Conservation (phyloP, 176 grass and related monocot genomes). For the Cymbopogon citratus region DNA sequence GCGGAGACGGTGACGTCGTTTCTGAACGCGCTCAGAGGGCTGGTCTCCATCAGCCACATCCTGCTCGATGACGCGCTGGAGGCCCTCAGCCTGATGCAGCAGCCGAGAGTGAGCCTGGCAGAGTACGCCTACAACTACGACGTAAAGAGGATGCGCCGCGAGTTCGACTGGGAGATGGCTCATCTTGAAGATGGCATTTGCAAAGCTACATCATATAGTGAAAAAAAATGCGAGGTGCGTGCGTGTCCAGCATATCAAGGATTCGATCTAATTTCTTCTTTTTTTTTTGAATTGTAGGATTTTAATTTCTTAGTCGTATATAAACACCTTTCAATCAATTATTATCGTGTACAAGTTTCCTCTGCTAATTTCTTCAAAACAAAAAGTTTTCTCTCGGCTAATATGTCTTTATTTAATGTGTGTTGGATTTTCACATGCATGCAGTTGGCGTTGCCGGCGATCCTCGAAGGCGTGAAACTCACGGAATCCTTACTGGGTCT, state of each 20-base stretch:
- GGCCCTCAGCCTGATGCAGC: not conserved
- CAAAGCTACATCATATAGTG: not conserved
- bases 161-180: not conserved
- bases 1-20: not conserved
- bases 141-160: not conserved
- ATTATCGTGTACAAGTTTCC: too few relatives aligned
- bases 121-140: conserved; percentile 18
- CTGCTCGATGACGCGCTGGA: conserved; percentile 5
- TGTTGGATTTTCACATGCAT: not conserved
- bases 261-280: too few relatives aligned
- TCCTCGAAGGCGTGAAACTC: not conserved
- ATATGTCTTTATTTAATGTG: not conserved
- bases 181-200: not conserved
- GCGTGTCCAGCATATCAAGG: too few relatives aligned
- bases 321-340: too few relatives aligned
- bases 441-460: not conserved
- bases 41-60: conserved; percentile 12
- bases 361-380: too few relatives aligned
- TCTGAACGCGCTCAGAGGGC: conserved; percentile 1
- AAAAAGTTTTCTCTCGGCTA: too few relatives aligned
- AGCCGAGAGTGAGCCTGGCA: not conserved
- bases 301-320: too few relatives aligned
- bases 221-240: not conserved
- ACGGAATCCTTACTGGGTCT: not conserved
- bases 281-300: too few relatives aligned